Conservation (phyloP, 192 early-diverging fungal species). For the Dissophora globulifera region DNA sequence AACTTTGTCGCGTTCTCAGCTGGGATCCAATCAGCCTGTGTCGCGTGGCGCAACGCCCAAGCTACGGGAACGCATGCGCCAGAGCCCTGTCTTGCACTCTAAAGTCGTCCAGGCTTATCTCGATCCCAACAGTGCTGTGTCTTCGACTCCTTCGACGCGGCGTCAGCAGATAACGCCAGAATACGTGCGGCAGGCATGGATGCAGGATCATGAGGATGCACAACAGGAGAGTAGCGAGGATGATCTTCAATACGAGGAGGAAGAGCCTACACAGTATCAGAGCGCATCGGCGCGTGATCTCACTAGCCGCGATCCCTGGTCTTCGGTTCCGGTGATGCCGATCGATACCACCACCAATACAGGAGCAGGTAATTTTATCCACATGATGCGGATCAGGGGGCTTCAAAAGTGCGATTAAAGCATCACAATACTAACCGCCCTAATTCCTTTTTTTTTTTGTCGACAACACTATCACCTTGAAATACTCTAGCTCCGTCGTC, state of each 20-base stretch:
- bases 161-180: constrained; percentile 21
- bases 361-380: no score
- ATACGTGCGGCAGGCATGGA: constrained; percentile 36
- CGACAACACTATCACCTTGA: no score
- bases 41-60: constrained; percentile 18
- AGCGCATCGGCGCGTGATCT: not conserved
- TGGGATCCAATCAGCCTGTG: constrained; percentile 7
- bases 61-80: constrained; percentile 42
- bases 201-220: constrained; percentile 36
- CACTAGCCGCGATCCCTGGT: not conserved
- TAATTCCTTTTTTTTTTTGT: no score
- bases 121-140: constrained; percentile 21
- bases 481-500: no score
- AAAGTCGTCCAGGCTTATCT: constrained; percentile 46
- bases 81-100: constrained; percentile 39
- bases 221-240: constrained; percentile 46
- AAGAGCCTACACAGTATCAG: not conserved
- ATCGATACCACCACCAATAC: no score
- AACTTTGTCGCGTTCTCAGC: constrained; percentile 3
- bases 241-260: constrained; percentile 13
- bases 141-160: not conserved
- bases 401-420: no score
- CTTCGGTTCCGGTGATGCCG: no score
- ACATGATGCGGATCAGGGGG: no score
- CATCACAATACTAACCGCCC: no score